These are phyloP conservation scores for Colletotrichum sp. DNA, from an alignment of 2,329 filamentous ascomycete genomes.

Conservation along the genomic window DNA sequence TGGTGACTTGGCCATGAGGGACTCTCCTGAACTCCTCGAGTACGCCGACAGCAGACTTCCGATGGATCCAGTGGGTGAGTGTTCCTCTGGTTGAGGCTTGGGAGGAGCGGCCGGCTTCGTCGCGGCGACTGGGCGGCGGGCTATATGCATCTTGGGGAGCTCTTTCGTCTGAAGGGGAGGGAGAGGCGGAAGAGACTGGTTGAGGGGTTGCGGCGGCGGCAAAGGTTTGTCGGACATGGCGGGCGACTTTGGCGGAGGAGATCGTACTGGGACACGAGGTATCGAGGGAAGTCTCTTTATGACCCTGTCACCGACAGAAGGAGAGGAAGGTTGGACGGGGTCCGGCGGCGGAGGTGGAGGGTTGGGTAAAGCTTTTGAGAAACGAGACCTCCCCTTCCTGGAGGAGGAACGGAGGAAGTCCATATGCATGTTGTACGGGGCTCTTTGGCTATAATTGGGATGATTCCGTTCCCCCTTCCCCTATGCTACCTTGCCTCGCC, in stretches of 20 bases:
- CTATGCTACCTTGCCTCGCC: constrained; percentile 4
- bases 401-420: constrained; percentile 31
- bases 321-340: background rate
- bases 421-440: constrained; percentile 2
- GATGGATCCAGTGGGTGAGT: constrained; percentile 41
- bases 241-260: background rate
- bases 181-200: constrained; percentile 33
- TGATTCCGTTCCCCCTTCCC: background rate
- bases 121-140: constrained; percentile 9
- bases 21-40: constrained; percentile 51
- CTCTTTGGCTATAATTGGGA: background rate
- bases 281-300: constrained; percentile 22
- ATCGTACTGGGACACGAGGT: constrained; percentile 5
- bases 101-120: background rate
- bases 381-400: constrained; percentile 55
- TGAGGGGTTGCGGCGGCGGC: constrained; percentile 27
- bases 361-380: constrained; percentile 62
- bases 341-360: constrained; percentile 41
- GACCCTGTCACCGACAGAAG: background rate
- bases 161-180: constrained; percentile 27
- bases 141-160: constrained; percentile 4
- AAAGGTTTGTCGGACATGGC: constrained; percentile 24
- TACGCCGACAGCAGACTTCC: constrained; percentile 63
- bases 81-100: background rate
- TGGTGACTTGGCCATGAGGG: constrained; percentile 42